These are phyloP conservation scores for Penicillium janthinellum DNA, from an alignment of 2,329 filamentous ascomycete species.

Conservation along the genomic window DNA sequence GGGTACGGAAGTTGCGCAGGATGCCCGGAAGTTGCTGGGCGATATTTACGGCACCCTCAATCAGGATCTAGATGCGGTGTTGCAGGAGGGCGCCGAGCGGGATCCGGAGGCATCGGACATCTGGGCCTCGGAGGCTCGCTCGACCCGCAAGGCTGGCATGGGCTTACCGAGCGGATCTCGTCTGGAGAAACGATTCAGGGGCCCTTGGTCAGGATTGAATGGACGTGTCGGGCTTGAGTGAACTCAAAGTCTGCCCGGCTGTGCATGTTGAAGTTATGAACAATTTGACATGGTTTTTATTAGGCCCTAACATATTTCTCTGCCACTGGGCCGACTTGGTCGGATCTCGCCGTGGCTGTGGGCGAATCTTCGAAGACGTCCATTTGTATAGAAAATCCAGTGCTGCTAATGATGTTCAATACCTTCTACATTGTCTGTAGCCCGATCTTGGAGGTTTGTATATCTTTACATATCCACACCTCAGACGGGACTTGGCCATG, in stretches of 20 bases:
- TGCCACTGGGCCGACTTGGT: too few relatives aligned
- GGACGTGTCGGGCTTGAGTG: conserved; percentile 35
- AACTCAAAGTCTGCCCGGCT: not conserved
- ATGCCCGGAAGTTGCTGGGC: conserved; percentile 33
- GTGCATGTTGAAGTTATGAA: too few relatives aligned
- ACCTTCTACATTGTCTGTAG: too few relatives aligned
- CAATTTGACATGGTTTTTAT: too few relatives aligned
- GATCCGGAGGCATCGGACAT: conserved; percentile 30
- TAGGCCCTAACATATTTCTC: too few relatives aligned
- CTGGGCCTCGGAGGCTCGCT: conserved; percentile 35
- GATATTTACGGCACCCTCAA: conserved; percentile 39
- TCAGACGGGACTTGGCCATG: too few relatives aligned
- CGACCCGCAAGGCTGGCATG: conserved; percentile 23
- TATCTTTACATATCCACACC: too few relatives aligned
- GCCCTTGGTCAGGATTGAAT: conserved; percentile 42
- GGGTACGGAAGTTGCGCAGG: conserved; percentile 34
- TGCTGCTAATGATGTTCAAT: too few relatives aligned
- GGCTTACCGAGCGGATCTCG: conserved; percentile 18
- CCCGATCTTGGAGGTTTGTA: too few relatives aligned
- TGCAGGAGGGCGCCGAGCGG: conserved; percentile 17
- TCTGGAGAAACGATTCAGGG: conserved; percentile 30
- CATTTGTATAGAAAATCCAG: too few relatives aligned
- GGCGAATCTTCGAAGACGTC: too few relatives aligned
- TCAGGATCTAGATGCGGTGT: conserved; percentile 34
- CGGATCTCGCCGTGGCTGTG: too few relatives aligned